Conservation (phyloP, 352 stramenopile species). For the Pilasporangium apinafurcum region DNA sequence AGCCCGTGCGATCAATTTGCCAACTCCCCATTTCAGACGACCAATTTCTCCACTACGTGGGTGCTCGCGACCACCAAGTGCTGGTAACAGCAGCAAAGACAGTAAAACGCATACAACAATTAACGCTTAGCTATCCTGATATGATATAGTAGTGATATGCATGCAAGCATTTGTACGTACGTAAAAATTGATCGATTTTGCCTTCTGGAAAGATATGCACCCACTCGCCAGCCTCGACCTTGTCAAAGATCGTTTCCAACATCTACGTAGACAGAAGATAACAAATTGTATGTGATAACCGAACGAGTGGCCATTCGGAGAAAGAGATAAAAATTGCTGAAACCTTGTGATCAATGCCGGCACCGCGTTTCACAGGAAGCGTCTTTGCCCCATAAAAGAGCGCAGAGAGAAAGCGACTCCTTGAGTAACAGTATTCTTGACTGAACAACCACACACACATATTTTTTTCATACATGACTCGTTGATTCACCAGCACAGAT, state of each 20-base stretch:
- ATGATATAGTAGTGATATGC: no score
- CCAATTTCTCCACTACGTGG: constrained; percentile 67
- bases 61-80: constrained; percentile 57
- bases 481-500: background rate
- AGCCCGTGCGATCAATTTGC: constrained; percentile 78
- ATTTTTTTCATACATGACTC: background rate
- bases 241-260: constrained; percentile 72
- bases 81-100: constrained; percentile 10
- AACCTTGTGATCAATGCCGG: constrained; percentile 65
- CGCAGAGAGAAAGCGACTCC: constrained; percentile 35
- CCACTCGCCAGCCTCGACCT: constrained; percentile 71
- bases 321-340: background rate
- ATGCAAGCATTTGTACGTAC: no score
- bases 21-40: constrained; percentile 82
- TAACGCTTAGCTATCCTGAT: no score
- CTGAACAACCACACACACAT: constrained; percentile 13
- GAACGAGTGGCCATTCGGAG: background rate
- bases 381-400: constrained; percentile 72
- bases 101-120: background rate
- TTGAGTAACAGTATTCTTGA: constrained; percentile 82
- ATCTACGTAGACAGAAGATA: constrained; percentile 25
- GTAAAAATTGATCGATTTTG: constrained; percentile 65
- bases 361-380: constrained; percentile 65
- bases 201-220: constrained; percentile 88
- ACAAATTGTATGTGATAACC: background rate